Base-by-base conservation (phyloP, 2,329 filamentous ascomycete species). In the Kalmusia sp. region DNA sequence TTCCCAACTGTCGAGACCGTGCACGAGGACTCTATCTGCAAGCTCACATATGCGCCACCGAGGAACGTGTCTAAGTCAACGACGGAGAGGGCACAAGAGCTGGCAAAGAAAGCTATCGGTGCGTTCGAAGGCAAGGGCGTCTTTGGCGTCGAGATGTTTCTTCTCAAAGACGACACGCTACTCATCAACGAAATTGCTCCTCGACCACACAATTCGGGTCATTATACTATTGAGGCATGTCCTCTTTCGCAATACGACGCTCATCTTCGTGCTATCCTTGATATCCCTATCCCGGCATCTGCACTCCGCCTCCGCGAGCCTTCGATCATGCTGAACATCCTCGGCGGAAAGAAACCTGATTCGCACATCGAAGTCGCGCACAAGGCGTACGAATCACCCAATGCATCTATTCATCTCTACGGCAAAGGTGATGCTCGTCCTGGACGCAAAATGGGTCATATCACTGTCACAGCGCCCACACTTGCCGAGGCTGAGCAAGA, bases 141-240 rank as follows among this genome's bases (percentile, higher is more conserved):
- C 27, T 99, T 97, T 74, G 95, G 93, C 0, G 93, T 98, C 0
- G 95, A 99, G 77, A 91, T 98, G 87, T 99, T 99, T 76, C 77
- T 98, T 3, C 83, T 93, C 9, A 78, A 87, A 43, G 86, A 95
- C 64, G 86, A 82, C 53, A 79, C 79, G 1, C 81, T 96, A 1
- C 77, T 96, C 52, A 83, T 97, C 64, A 96, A 96, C 74, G 92
- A 96, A 76, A 89, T 96, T 58, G 91, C 91, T 0, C 91, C 91
- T 11, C 83, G 91, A 33, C 84, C 86, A 45, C 93, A 97, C 77
- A 97, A 97, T 78, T 96, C 91, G 0, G 95, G 95, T 0, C 95
- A 98, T 76, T 93, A 93, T 76, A 96, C 91, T 2, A 98, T 98
- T 60, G 93, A 99, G 78, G 91, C 91, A 3, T 91, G 95, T 43